Conservation (phyloP, 2,329 filamentous ascomycete genomes). For the Pyricularia sp. region DNA sequence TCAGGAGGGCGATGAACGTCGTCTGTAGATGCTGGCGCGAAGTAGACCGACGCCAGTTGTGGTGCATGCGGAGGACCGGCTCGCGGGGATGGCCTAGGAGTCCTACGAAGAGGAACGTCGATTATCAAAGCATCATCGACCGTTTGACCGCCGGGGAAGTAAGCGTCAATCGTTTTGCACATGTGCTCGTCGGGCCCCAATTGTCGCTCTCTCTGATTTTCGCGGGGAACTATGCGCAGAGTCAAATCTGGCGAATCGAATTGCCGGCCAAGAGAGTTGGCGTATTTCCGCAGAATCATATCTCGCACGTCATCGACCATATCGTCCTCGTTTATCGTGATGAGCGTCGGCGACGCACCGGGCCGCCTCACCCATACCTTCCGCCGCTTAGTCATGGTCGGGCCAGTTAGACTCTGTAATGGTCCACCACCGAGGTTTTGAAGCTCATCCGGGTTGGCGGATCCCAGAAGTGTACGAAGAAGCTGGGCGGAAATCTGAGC, state of each 20-base stretch:
- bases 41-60: constrained; percentile 33
- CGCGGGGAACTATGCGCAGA: constrained; percentile 63
- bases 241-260: constrained; percentile 87
- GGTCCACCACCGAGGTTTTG: constrained; percentile 17
- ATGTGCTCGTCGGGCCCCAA: constrained; percentile 82
- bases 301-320: constrained; percentile 91
- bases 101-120: constrained; percentile 64
- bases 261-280: constrained; percentile 75
- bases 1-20: constrained; percentile 52
- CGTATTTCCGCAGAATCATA: constrained; percentile 83
- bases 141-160: constrained; percentile 75
- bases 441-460: not conserved
- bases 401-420: constrained; percentile 18
- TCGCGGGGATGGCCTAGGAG: constrained; percentile 69
- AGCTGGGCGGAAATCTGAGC: constrained; percentile 15
- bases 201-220: constrained; percentile 50
- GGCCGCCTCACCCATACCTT: constrained; percentile 95
- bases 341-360: constrained; percentile 71
- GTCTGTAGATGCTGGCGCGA: constrained; percentile 56
- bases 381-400: constrained; percentile 38
- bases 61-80: constrained; percentile 29
- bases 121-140: constrained; percentile 86
- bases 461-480: constrained; percentile 1
- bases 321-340: constrained; percentile 76
- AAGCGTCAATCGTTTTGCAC: constrained; percentile 61